Conservation (phyloP, 2,329 filamentous ascomycete species). For the Verticillium zaregamsianum region DNA sequence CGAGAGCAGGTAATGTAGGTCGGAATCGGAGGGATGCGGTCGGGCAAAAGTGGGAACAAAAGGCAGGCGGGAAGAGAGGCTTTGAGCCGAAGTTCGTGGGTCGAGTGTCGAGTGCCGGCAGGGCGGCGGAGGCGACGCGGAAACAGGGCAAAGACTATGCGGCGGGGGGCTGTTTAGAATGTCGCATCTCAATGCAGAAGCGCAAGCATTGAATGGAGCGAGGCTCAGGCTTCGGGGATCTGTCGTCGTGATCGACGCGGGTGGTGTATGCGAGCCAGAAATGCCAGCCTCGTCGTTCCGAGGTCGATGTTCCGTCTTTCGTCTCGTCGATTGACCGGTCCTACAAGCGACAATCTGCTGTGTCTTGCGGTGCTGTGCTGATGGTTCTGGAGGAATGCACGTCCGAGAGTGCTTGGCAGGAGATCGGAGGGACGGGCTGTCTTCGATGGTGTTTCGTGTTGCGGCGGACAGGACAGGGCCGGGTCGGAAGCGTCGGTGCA, state of each 20-base stretch:
- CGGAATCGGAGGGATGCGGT: constrained; percentile 6
- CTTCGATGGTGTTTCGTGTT: neutral
- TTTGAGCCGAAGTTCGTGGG: neutral
- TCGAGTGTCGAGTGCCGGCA: neutral
- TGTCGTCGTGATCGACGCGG: neutral
- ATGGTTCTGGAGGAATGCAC: neutral
- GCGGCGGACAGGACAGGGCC: neutral
- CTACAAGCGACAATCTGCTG: neutral
- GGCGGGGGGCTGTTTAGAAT: constrained; percentile 12
- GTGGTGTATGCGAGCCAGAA: neutral
- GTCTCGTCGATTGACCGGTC: neutral
- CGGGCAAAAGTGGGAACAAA: constrained; percentile 6
- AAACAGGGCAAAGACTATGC: constrained; percentile 5
- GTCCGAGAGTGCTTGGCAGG: neutral
- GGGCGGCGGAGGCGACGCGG: constrained; percentile 3
- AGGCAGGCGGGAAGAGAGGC: neutral
- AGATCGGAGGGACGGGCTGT: neutral
- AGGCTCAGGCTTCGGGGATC: neutral
- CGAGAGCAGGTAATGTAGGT: neutral
- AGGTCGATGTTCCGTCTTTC: neutral
- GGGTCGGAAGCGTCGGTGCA: neutral
- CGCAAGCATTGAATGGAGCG: constrained; percentile 16
- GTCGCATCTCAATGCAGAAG: constrained; percentile 21
- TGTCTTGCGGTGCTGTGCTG: neutral
- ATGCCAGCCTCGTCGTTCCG: neutral